Base-by-base conservation (phyloP, 2,329 filamentous ascomycete species). In the Fusarium sp. region DNA sequence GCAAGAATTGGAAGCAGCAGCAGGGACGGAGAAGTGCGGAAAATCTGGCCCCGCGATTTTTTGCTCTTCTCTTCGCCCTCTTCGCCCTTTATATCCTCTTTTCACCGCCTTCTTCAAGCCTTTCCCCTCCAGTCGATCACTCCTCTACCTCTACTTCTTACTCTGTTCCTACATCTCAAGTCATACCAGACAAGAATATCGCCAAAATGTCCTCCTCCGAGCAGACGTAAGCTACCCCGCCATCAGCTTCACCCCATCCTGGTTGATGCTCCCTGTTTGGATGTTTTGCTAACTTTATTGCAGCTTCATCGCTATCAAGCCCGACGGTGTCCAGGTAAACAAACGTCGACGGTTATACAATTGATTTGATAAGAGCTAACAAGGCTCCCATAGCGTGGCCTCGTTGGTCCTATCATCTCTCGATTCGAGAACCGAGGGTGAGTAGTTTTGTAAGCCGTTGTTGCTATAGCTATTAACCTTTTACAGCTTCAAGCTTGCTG, bases 261-360 rank as follows among this genome's bases (percentile, higher is more conserved):
- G 66, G 58, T 64, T 22, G 51, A 62, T 73, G 64, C 76, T 76
- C 75, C 74, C 68, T 78, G 71, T 61, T 17, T 57, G 58, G 42
- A 62, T 57, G 38, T 39, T 66, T 72, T 74, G 44, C 76, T 82
- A 66, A 82, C 76, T 61, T 48, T 70, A 70, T 63, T 79, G 79
- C 82, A 98, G 96, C 89, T 98, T 98, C 94, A 98, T 98, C 91
- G 96, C 96, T 85, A 94, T 99, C 91, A 99, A 99, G 95, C 96
- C 96, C 81, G 96, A 98, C 88, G 96, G 96, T 86, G 96, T 98
- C 88, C 96, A 98, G 92, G 95, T 97, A 92, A 79, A 87, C 70
- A 74, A 44, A 50, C 57, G 34, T 66, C 57, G 41, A 34, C 34
- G 32, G 14, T 22, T 38, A 36, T 44, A 48, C 28, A 44, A 59